Conservation (phyloP, 2,329 filamentous ascomycete genomes). For the Talaromyces amestolkiae region DNA sequence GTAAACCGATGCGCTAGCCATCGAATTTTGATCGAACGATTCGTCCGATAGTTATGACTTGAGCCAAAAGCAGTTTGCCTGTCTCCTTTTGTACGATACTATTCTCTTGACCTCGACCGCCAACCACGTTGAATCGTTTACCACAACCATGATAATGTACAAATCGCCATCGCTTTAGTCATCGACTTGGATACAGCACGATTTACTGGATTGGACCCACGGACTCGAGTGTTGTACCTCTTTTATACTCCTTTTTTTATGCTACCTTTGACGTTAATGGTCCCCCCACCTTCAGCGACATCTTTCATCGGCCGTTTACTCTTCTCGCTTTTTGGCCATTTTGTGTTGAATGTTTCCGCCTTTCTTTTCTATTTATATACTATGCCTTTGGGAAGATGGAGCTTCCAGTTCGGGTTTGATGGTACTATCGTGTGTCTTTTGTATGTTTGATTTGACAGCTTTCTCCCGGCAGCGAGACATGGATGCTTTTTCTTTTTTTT, state of each 20-base stretch:
- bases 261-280: conserved; percentile 30
- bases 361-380: conserved; percentile 14
- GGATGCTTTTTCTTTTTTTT: neutral
- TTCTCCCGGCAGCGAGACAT: conserved; percentile 17
- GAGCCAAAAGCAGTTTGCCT: conserved; percentile 23
- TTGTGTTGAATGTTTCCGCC: conserved; percentile 27
- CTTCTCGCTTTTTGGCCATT: conserved; percentile 19
- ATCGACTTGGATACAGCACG: conserved; percentile 5
- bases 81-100: conserved; percentile 47
- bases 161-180: neutral
- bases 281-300: conserved; percentile 30
- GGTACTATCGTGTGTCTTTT: conserved; percentile 23
- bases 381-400: conserved; percentile 22
- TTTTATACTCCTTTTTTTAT: conserved; percentile 30
- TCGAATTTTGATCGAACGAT: conserved; percentile 36
- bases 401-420: conserved; percentile 30
- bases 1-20: conserved; percentile 49
- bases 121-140: conserved; percentile 25
- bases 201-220: neutral
- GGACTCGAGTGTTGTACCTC: conserved; percentile 21
- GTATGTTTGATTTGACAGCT: conserved; percentile 21
- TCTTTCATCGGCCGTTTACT: conserved; percentile 24
- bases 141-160: conserved; percentile 19
- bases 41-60: conserved; percentile 31
- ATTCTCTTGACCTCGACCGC: conserved; percentile 33